phyloP scores from a whole-genome alignment of 768 basidiomycete genomes.

The Termitomyces sp. region DNA sequence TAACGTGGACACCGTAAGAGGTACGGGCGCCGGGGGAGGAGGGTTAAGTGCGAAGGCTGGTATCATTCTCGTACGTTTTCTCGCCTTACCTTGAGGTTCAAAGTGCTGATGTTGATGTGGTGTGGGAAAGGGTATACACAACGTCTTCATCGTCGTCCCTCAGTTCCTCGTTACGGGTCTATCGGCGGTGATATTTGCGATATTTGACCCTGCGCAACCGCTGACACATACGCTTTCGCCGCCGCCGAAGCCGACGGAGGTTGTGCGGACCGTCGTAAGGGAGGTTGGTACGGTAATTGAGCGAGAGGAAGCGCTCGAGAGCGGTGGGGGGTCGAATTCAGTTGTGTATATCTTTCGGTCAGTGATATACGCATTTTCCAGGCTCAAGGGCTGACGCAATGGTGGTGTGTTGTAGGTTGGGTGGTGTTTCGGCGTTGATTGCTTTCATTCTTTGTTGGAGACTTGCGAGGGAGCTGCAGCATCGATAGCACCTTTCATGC shows the following conservation, averaged over 20 bases:
- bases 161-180: constrained; percentile 91
- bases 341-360: constrained; percentile 80
- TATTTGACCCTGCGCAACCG: constrained; percentile 66
- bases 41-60: constrained; percentile 80
- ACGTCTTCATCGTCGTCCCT: constrained; percentile 89
- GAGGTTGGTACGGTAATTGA: constrained; percentile 7
- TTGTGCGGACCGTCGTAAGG: background rate
- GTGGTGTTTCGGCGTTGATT: constrained; percentile 51
- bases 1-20: too few species aligned
- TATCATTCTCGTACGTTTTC: constrained; percentile 67
- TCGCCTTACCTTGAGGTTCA: background rate
- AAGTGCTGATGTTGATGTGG: background rate
- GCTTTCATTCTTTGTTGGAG: constrained; percentile 54
- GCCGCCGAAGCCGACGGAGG: constrained; percentile 6
- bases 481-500: constrained; percentile 23
- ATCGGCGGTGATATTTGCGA: constrained; percentile 80
- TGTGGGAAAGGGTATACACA: constrained; percentile 81
- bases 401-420: constrained; percentile 37
- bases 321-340: constrained; percentile 50
- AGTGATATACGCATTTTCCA: constrained; percentile 18
- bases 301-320: constrained; percentile 13
- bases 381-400: background rate
- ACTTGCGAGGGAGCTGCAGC: constrained; percentile 50
- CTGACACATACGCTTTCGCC: constrained; percentile 5
- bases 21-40: background rate